Percentiles rank a stretch among this genome's conserved stretches.
These are phyloP conservation scores for Lasiodiplodia hormozganensis DNA, from an alignment of 2,329 filamentous ascomycete species.

Conservation along the genomic window DNA sequence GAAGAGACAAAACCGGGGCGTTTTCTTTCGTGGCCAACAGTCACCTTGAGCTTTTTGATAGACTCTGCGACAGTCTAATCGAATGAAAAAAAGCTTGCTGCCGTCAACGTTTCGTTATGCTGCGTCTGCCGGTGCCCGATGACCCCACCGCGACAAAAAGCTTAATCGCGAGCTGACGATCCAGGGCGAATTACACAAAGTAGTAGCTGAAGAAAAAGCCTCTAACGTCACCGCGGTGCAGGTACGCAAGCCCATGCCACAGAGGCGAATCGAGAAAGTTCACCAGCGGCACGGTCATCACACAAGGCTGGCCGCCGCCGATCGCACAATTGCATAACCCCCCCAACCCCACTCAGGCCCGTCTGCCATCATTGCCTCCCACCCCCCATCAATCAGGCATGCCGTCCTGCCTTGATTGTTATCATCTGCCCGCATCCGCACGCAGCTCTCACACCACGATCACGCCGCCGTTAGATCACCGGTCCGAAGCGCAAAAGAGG, in stretches of 20 bases:
- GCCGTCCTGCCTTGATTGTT: neutral
- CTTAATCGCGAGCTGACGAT: neutral
- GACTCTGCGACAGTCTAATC: conserved; percentile 27
- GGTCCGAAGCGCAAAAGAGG: neutral
- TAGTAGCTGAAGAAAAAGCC: neutral
- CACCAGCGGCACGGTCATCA: neutral
- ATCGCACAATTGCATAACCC: neutral
- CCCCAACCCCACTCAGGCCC: neutral
- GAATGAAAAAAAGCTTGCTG: conserved; percentile 28
- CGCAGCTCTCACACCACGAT: neutral
- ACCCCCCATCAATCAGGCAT: neutral
- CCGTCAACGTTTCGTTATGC: conserved; percentile 10
- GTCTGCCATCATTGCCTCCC: neutral
- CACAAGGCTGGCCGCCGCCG: neutral
- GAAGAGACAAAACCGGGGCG: conserved; percentile 11
- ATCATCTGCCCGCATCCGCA: neutral
- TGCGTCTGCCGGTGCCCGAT: neutral
- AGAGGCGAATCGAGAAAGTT: neutral
- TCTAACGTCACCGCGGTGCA: neutral
- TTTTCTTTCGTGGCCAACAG: conserved; percentile 18
- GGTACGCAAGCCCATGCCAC: neutral
- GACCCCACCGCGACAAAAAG: neutral
- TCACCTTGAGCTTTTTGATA: conserved; percentile 26
- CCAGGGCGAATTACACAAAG: neutral
- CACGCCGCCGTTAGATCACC: neutral